phyloP scores from a whole-genome alignment of 2,329 filamentous ascomycete genomes.

The Reticulascus tulasneorum region DNA sequence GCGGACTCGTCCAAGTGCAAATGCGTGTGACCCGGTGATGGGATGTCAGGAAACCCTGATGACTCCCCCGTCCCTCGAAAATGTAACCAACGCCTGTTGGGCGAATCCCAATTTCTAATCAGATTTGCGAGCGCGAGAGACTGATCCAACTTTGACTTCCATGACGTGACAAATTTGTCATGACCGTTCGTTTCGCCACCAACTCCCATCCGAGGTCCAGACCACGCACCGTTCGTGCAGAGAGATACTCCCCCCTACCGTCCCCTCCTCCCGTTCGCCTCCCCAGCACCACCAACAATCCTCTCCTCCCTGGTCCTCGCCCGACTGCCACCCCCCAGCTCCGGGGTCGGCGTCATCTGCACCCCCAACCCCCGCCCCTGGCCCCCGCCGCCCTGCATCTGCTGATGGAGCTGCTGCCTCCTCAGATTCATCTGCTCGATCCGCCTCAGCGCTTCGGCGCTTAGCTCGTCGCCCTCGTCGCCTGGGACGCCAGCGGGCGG shows the following conservation, averaged over 20 bases:
- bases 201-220: not conserved
- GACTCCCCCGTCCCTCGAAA: not conserved
- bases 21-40: too few relatives aligned
- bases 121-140: too few relatives aligned
- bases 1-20: too few relatives aligned
- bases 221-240: too few relatives aligned
- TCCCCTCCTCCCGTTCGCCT: conserved; percentile 3
- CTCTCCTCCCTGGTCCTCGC: conserved; percentile 31
- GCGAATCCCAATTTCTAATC: not conserved
- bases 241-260: not conserved
- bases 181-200: not conserved
- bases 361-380: conserved; percentile 3
- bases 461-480: conserved; percentile 11
- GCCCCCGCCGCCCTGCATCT: conserved; percentile 1
- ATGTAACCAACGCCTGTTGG: not conserved
- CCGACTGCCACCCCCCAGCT: conserved; percentile 8
- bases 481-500: not conserved
- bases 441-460: conserved; percentile 5
- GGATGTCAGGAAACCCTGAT: not conserved
- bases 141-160: not conserved
- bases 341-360: conserved; percentile 22
- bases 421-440: conserved; percentile 12
- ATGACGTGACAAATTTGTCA: conserved; percentile 2
- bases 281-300: conserved; percentile 28
- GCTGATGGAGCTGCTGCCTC: conserved; percentile 14